A percentile compares a stretch with the other conserved stretches of the same genome.
Conservation (phyloP, 176 grass and related monocot genomes). For the Thinopyrum elongatum region DNA sequence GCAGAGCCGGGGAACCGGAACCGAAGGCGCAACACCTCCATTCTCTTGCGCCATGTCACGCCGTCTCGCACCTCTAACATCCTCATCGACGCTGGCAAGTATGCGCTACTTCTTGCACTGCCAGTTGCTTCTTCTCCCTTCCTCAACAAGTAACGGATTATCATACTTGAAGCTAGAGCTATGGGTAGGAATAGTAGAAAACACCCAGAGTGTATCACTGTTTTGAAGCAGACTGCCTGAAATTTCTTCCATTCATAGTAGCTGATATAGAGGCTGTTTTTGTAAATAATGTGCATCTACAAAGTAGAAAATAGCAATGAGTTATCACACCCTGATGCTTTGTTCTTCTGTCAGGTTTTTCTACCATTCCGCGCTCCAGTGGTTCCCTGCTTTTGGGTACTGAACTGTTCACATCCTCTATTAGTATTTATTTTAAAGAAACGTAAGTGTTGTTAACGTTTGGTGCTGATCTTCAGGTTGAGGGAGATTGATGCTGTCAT, state of each 20-base stretch:
- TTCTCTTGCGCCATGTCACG: conserved; percentile 62
- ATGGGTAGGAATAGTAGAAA: too few species aligned
- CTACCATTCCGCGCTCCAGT: conserved; percentile 77
- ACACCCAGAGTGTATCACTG: too few species aligned
- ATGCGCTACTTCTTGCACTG: conserved; percentile 21
- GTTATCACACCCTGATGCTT: neutral
- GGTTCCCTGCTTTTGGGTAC: conserved; percentile 83
- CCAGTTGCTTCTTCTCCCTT: neutral
- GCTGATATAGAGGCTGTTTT: neutral
- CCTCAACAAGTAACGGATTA: neutral
- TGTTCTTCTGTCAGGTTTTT: conserved; percentile 70
- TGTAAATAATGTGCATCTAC: neutral
- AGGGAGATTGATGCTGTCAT: conserved; percentile 73
- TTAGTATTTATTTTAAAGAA: conserved; percentile 12
- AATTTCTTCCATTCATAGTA: neutral
- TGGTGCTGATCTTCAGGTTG: conserved; percentile 46
- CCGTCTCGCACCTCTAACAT: conserved; percentile 63
- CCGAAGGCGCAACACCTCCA: conserved; percentile 82
- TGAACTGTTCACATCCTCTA: neutral
- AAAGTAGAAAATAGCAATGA: neutral
- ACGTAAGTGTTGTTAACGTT: neutral
- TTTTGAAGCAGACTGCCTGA: too few species aligned
- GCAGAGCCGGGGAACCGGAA: conserved; percentile 59
- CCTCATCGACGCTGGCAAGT: conserved; percentile 89
- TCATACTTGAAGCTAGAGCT: neutral